These are phyloP conservation scores for Musa troglodytarum DNA, from an alignment of 176 grass and related monocot genomes.

Conservation along the genomic window DNA sequence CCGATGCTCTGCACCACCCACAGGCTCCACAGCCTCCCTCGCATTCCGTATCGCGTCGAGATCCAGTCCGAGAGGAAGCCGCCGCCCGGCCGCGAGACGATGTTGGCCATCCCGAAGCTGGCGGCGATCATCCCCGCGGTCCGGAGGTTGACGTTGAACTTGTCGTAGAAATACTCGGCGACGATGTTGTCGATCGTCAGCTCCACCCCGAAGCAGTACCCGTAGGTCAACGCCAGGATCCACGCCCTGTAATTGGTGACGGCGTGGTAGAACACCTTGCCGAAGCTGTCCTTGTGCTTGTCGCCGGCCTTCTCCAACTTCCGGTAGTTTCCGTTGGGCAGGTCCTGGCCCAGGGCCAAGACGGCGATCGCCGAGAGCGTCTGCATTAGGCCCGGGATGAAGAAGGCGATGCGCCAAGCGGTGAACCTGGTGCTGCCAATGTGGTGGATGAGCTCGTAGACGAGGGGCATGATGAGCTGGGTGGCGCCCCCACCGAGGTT, in stretches of 20 bases:
- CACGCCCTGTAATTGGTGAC: constrained; percentile 66
- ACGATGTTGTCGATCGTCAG: constrained; percentile 92
- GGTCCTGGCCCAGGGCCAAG: constrained; percentile 68
- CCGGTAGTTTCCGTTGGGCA: constrained; percentile 74
- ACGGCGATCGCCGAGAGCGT: constrained; percentile 57
- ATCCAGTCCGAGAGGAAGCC: constrained; percentile 67
- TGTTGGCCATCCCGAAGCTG: constrained; percentile 82
- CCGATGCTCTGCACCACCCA: constrained; percentile 70
- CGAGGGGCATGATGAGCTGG: constrained; percentile 79
- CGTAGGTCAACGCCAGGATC: constrained; percentile 76
- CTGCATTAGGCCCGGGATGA: constrained; percentile 78
- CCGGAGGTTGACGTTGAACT: constrained; percentile 57
- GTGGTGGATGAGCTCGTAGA: constrained; percentile 51
- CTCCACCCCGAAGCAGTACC: constrained; percentile 89
- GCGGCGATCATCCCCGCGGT: constrained; percentile 71
- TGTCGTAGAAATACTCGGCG: constrained; percentile 88
- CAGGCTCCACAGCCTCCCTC: constrained; percentile 79
- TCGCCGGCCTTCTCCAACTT: constrained; percentile 57
- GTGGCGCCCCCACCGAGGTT: constrained; percentile 90
- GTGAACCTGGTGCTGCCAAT: constrained; percentile 62
- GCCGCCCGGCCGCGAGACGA: constrained; percentile 63
- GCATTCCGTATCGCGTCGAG: constrained; percentile 54
- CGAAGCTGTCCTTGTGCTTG: constrained; percentile 81
- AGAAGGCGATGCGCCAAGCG: constrained; percentile 84
- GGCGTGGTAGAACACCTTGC: constrained; percentile 55